phyloP scores from a whole-genome alignment of 1,284 basidiomycete genomes.

The Trametes pubescens region DNA sequence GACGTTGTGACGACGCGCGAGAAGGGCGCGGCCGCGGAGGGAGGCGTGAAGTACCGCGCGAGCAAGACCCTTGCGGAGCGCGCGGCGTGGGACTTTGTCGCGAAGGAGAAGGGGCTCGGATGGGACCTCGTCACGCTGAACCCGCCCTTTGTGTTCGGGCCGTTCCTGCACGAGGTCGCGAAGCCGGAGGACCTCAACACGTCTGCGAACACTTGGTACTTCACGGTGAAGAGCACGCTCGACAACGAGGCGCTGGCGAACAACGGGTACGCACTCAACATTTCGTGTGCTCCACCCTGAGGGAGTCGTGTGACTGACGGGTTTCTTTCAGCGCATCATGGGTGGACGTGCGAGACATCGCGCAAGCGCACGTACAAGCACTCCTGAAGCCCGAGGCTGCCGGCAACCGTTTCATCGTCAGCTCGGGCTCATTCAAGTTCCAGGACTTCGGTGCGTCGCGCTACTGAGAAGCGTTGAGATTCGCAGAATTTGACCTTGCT shows the following conservation, averaged over 20 bases:
- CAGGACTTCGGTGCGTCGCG: conserved; percentile 42
- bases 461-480: neutral
- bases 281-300: neutral
- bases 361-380: conserved; percentile 62
- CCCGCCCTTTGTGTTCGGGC: conserved; percentile 62
- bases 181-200: conserved; percentile 59
- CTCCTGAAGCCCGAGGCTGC: conserved; percentile 62
- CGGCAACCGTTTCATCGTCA: conserved; percentile 65
- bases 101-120: conserved; percentile 56
- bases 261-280: conserved; percentile 1
- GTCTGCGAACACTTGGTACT: conserved; percentile 49
- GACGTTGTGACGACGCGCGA: conserved; percentile 58
- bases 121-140: conserved; percentile 67
- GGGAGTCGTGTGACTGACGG: neutral
- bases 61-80: conserved; percentile 78
- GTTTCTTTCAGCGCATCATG: conserved; percentile 40
- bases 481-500: neutral
- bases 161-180: conserved; percentile 58
- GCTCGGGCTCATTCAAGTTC: conserved; percentile 45
- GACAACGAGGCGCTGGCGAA: conserved; percentile 27
- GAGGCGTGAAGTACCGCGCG: conserved; percentile 57
- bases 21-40: conserved; percentile 56
- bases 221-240: conserved; percentile 39
- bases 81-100: conserved; percentile 64
- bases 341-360: conserved; percentile 72